Evolutionary conservation across 257 asterid species (phyloP), one percentile per base, ranked within the genome.

Genomic region (Euphrasia confusa): DNA sequence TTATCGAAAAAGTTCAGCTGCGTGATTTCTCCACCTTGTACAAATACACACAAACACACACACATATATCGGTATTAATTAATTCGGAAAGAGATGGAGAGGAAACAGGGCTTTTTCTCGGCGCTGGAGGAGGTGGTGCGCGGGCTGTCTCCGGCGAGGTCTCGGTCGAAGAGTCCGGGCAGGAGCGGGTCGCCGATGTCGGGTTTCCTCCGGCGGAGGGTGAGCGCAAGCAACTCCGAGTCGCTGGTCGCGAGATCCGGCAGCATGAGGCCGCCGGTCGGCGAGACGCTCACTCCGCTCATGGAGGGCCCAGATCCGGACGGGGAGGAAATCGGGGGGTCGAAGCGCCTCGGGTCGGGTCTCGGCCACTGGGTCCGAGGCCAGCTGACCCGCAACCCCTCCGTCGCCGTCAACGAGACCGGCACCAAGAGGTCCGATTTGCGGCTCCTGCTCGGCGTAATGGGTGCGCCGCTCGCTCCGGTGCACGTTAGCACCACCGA

Each of bases 381-480:
- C 1, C 94, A 87, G 71, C 80, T 87, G 44, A 70, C 71, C 7
- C 80, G 96, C 37, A 78, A 75, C 59, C 83, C 96, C 1, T 88
- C 97, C 10, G 72, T 76, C 10, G 70, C 86, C 42, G 72, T 81
- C 69, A 71, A 18, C 62, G 81, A 71, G 61, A 75, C 52, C 35
- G 90, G 75, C 67, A 72, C 71, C 61, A 81, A 64, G 82, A 77
- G 86, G 85, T 85, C 96, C 58, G 98, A 92, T 80, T 83, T 86
- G 83, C 73, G 98, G 67, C 68, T 91, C 60, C 75, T 91, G 79
- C 95, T 91, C 32, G 96, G 98, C 9, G 96, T 88, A 11, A 86
- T 91, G 98, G 97, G 96, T 15, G 96, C 96, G 30, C 96, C 98
- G 3, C 87, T 91, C 40, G 95, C 95, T 4, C 98, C 98, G 53